Conservation (phyloP, 768 basidiomycete genomes). For the Leccinum imitatum region DNA sequence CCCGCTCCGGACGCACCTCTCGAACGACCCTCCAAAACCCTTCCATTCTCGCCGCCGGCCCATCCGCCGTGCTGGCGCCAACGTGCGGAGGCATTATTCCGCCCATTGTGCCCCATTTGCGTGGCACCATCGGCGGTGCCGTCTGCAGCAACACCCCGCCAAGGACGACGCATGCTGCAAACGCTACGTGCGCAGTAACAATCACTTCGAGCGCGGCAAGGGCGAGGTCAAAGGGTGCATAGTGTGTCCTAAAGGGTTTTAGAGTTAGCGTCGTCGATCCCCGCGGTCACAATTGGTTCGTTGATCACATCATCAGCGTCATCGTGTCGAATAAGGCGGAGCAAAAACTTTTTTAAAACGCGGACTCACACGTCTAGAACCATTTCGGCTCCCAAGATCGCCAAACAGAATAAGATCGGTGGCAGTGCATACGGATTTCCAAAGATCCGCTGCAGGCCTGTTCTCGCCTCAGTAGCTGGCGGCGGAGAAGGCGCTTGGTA, state of each 20-base stretch:
- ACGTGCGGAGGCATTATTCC: constrained; percentile 6
- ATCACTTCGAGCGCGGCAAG: constrained; percentile 75
- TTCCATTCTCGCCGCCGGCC: constrained; percentile 68
- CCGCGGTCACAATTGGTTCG: not conserved
- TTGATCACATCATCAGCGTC: not conserved
- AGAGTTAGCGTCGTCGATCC: not conserved
- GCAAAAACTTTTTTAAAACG: constrained; percentile 7
- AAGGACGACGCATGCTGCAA: constrained; percentile 78
- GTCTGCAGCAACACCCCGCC: constrained; percentile 91
- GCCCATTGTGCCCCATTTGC: constrained; percentile 11
- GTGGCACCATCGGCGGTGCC: constrained; percentile 50
- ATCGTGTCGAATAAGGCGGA: not conserved
- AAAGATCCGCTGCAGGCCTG: constrained; percentile 36
- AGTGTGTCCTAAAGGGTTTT: constrained; percentile 42
- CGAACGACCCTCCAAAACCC: constrained; percentile 77
- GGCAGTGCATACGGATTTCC: constrained; percentile 76
- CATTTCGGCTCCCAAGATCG: constrained; percentile 53
- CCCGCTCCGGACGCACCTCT: constrained; percentile 53
- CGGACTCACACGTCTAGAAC: constrained; percentile 57
- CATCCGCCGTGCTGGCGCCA: not conserved
- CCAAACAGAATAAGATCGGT: constrained; percentile 56
- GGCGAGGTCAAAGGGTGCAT: constrained; percentile 78
- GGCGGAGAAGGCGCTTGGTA: constrained; percentile 6
- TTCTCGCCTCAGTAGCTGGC: constrained; percentile 5
- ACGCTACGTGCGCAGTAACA: constrained; percentile 81